Conservation (phyloP, 371 early-diverging fungal species). For the Nematocida parisii region DNA sequence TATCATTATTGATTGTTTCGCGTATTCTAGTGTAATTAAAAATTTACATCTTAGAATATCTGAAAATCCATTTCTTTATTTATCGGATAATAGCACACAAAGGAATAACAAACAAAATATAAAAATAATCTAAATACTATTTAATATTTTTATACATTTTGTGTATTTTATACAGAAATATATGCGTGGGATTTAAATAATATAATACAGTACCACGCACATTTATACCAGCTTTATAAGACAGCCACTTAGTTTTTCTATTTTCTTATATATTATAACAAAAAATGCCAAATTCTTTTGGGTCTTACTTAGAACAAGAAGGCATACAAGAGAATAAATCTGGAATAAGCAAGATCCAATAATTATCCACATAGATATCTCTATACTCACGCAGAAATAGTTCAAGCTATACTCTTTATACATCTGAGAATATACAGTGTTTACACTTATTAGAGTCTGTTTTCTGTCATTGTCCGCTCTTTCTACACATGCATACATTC, state of each 20-base stretch:
- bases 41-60: too few relatives aligned
- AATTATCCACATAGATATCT: not conserved
- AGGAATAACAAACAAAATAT: too few relatives aligned
- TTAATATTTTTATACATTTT: too few relatives aligned
- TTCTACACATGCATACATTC: not conserved
- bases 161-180: too few relatives aligned
- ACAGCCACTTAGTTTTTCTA: slow-evolving; percentile 35
- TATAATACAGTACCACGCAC: too few relatives aligned
- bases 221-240: slow-evolving; percentile 30
- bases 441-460: not conserved
- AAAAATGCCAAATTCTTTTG: slow-evolving; percentile 6
- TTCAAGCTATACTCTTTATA: not conserved
- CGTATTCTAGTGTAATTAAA: too few relatives aligned
- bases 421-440: not conserved
- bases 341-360: not conserved
- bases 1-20: too few relatives aligned
- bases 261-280: slow-evolving; percentile 7
- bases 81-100: too few relatives aligned
- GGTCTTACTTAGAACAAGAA: not conserved
- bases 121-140: too few relatives aligned
- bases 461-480: not conserved
- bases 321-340: not conserved
- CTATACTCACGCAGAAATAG: not conserved
- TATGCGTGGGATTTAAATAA: too few relatives aligned
- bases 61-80: too few relatives aligned